These are phyloP conservation scores for Moricandia arvensis DNA, from an alignment of 345 rosid species.

Conservation along the genomic window DNA sequence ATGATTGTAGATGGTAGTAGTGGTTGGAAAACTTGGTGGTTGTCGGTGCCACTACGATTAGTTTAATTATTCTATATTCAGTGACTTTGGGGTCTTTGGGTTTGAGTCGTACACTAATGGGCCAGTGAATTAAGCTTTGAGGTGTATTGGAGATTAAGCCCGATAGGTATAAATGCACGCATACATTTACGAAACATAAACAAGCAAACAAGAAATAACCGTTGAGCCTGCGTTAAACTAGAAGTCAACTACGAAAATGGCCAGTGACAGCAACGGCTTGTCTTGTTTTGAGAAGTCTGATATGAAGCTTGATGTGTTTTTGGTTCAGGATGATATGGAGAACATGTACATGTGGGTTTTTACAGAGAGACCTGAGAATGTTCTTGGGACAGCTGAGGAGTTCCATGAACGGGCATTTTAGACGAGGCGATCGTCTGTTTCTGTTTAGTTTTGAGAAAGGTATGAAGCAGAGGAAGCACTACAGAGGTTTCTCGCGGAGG, in stretches of 20 bases:
- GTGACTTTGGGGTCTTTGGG: background rate
- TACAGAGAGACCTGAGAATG: no score
- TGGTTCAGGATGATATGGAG: no score
- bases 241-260: no score
- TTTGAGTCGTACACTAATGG: slow-evolving; percentile 6
- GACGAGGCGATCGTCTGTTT: no score
- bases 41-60: background rate
- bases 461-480: slow-evolving; percentile 93
- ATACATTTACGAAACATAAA: background rate
- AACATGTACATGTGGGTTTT: no score
- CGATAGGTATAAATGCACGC: background rate
- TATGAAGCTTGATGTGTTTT: background rate
- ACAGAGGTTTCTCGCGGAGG: no score
- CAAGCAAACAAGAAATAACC: background rate
- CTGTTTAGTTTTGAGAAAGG: no score
- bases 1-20: slow-evolving; percentile 35
- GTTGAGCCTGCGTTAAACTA: no score
- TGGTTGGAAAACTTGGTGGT: slow-evolving; percentile 35
- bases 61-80: background rate
- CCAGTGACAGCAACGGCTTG: no score
- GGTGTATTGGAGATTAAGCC: background rate
- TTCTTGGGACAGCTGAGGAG: no score
- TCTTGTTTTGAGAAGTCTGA: no score
- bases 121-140: background rate
- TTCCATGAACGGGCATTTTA: no score